These are phyloP conservation scores for Pythium folliculosum DNA, from an alignment of 352 stramenopile species.

Conservation along the genomic window DNA sequence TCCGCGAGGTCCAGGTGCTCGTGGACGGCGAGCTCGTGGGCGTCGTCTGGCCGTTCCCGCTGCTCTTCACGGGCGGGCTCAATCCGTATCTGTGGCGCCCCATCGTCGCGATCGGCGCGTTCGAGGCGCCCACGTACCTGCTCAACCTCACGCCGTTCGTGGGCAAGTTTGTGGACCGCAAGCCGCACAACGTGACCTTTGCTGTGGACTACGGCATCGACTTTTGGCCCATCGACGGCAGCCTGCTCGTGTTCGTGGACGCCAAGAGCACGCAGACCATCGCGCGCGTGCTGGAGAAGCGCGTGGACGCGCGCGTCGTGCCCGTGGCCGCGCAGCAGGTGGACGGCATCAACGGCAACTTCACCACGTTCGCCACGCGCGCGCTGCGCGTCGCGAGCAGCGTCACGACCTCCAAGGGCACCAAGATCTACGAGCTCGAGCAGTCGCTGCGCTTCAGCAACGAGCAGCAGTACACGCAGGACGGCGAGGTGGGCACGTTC, in stretches of 20 bases:
- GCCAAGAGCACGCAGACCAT: conserved; percentile 37
- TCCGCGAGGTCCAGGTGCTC: conserved; percentile 71
- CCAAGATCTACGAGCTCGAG: conserved; percentile 52
- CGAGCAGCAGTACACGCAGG: conserved; percentile 47
- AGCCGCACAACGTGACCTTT: conserved; percentile 59
- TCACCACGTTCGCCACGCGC: conserved; percentile 44
- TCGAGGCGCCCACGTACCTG: conserved; percentile 74
- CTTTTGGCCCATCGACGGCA: conserved; percentile 72
- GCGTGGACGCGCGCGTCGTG: conserved; percentile 31
- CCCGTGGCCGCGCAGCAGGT: conserved; percentile 26
- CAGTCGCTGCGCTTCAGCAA: conserved; percentile 56
- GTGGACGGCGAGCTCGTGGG: conserved; percentile 64
- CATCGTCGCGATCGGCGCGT: conserved; percentile 68
- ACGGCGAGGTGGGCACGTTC: conserved; percentile 51
- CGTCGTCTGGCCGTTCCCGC: conserved; percentile 68
- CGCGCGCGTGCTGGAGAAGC: conserved; percentile 40
- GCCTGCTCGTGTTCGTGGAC: conserved; percentile 61
- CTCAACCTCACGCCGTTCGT: conserved; percentile 77
- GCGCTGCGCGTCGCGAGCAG: conserved; percentile 45
- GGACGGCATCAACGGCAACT: conserved; percentile 41
- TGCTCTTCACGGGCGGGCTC: conserved; percentile 77
- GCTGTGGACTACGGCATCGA: conserved; percentile 62
- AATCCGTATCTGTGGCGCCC: conserved; percentile 81
- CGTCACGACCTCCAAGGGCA: conserved; percentile 60
- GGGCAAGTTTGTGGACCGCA: conserved; percentile 50